phyloP scores from a whole-genome alignment of 495 filamentous ascomycete species.

The Schizothecium vesticola region DNA sequence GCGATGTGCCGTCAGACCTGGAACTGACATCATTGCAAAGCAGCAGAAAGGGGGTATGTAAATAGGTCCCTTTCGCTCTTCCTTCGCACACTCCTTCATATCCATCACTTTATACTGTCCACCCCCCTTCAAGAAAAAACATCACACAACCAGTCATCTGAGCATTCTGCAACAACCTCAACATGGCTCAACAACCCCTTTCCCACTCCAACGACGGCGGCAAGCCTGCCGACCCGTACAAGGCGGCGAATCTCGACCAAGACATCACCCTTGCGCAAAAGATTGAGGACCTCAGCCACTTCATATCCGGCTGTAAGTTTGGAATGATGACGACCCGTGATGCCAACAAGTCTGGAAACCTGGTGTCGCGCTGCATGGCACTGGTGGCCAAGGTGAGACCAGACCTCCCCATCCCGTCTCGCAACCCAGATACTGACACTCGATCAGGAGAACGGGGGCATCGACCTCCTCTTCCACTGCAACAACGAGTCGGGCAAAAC shows the following conservation, averaged over 20 bases:
- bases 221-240: slow-evolving; percentile 72
- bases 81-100: background rate
- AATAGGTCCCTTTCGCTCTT: background rate
- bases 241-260: slow-evolving; percentile 58
- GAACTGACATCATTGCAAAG: background rate
- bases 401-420: background rate
- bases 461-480: slow-evolving; percentile 89
- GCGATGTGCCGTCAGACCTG: background rate
- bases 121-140: background rate
- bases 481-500: slow-evolving; percentile 93
- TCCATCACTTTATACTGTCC: background rate
- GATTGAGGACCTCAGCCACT: slow-evolving; percentile 65
- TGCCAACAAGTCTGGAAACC: slow-evolving; percentile 42
- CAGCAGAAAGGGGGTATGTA: background rate
- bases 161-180: background rate
- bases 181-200: slow-evolving; percentile 22
- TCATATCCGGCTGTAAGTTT: slow-evolving; percentile 69
- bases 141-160: background rate
- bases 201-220: slow-evolving; percentile 57
- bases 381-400: slow-evolving; percentile 68
- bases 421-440: background rate
- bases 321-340: slow-evolving; percentile 70
- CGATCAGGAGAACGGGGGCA: slow-evolving; percentile 64
- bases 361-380: slow-evolving; percentile 86
- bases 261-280: slow-evolving; percentile 66